Evolutionary conservation across 192 early-diverging fungal genomes (phyloP), one percentile per base, ranked within the genome.

Genomic region (Dissophora ornata): DNA sequence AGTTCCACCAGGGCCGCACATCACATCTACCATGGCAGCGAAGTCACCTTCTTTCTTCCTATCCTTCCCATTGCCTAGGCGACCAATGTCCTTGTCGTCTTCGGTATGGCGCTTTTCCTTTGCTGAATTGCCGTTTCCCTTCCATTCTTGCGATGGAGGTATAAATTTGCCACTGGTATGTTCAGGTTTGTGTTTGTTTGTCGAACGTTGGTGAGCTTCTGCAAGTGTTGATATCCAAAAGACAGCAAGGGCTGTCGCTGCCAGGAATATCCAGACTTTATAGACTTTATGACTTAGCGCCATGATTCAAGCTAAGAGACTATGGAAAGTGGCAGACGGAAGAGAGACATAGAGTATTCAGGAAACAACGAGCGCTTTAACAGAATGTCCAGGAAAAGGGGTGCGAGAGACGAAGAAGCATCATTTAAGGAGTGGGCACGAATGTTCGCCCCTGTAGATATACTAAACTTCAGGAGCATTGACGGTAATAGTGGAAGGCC

Each of bases 321-420:
- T 52, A 38, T 48, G 15, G 44, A n/a, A n/a, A n/a, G n/a, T 40
- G 64, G 45, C 28, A 57, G 18, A 34, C 53, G 36, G 7, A 38
- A 38, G 36, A 38, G 6, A 38, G 21, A 22, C n/a, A n/a, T 21
- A 8, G 3, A 47, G n/a, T 10, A 21, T 10, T 9, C 11, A 7
- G 46, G 3, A 47, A 1, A 47, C 1, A n/a, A 47, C 7, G 46
- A 47, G 46, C 8, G 21, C 46, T 7, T 18, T 0, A 8, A 21
- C 6, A 38, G n/a, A n/a, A n/a, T n/a, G n/a, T n/a, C n/a, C n/a
- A n/a, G n/a, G n/a, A n/a, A n/a, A n/a, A n/a, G n/a, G n/a, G n/a
- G n/a, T n/a, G n/a, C n/a, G n/a, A n/a, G n/a, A n/a, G n/a, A n/a
- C n/a, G n/a, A n/a, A n/a, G n/a, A n/a, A n/a, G n/a, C n/a, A n/a